These are phyloP conservation scores for Zalerion maritima DNA, from an alignment of 495 filamentous ascomycete species.

Conservation along the genomic window DNA sequence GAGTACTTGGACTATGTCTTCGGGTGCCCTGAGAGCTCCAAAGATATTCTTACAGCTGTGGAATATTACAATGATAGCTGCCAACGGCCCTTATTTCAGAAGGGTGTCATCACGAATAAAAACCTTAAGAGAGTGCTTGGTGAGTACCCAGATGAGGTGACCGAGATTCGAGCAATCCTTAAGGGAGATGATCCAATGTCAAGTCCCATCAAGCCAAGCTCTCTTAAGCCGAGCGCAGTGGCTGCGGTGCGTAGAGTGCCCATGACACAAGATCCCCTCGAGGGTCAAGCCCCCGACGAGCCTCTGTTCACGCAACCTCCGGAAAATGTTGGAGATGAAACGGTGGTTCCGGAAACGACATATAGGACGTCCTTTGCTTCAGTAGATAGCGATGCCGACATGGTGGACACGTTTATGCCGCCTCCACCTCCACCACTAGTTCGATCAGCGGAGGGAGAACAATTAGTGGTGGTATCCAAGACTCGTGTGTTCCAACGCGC, in stretches of 20 bases:
- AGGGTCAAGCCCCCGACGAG: conserved; percentile 4
- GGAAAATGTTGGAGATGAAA: neutral
- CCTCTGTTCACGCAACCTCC: conserved; percentile 7
- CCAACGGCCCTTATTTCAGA: conserved; percentile 20
- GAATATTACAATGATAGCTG: conserved; percentile 32
- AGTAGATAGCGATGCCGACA: too few species aligned
- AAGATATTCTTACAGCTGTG: conserved; percentile 16
- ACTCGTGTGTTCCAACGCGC: too few species aligned
- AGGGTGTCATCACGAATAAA: conserved; percentile 19
- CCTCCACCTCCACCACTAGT: too few species aligned
- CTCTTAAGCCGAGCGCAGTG: neutral
- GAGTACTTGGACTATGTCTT: conserved; percentile 28
- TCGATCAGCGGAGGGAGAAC: too few species aligned
- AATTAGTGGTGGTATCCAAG: too few species aligned
- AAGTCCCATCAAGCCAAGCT: neutral
- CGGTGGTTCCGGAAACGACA: neutral
- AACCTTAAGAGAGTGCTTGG: conserved; percentile 19
- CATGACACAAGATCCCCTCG: conserved; percentile 6
- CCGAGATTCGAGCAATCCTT: conserved; percentile 1
- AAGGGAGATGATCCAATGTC: conserved; percentile 3
- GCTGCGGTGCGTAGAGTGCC: conserved; percentile 5
- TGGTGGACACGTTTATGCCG: too few species aligned
- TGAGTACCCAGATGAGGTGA: conserved; percentile 12
- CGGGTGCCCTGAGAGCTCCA: conserved; percentile 6
- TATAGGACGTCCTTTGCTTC: too few species aligned